Conservation (phyloP, 2,329 filamentous ascomycete genomes). For the Trichophyton rubrum region DNA sequence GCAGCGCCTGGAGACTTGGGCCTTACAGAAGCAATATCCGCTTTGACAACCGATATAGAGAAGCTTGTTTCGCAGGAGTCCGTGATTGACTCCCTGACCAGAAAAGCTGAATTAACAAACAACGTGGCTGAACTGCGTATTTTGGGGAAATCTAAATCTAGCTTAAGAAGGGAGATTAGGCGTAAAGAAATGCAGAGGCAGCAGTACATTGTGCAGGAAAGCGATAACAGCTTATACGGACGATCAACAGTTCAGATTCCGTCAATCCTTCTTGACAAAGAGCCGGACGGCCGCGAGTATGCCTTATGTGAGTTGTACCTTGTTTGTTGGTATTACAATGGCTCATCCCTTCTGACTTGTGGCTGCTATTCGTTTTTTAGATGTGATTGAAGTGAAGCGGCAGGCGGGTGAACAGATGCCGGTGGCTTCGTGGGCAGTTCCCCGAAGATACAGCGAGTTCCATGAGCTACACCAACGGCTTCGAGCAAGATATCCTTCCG, state of each 20-base stretch:
- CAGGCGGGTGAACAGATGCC: slow-evolving; percentile 92
- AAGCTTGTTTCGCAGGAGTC: slow-evolving; percentile 76
- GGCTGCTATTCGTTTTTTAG: slow-evolving; percentile 21
- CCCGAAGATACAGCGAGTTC: slow-evolving; percentile 92
- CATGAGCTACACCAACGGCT: slow-evolving; percentile 87
- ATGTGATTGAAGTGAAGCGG: slow-evolving; percentile 81
- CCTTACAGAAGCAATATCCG: slow-evolving; percentile 80
- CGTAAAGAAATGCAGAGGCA: slow-evolving; percentile 91
- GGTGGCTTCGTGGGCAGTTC: slow-evolving; percentile 85
- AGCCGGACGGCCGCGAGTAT: slow-evolving; percentile 86
- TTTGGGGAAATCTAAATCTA: slow-evolving; percentile 83
- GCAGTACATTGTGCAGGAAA: slow-evolving; percentile 95
- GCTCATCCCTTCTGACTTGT: not conserved
- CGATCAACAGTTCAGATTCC: slow-evolving; percentile 83
- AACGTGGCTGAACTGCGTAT: slow-evolving; percentile 90
- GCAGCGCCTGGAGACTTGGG: slow-evolving; percentile 90
- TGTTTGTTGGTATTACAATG: not conserved
- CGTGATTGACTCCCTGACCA: slow-evolving; percentile 78
- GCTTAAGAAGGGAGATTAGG: slow-evolving; percentile 79
- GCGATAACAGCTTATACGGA: slow-evolving; percentile 91
- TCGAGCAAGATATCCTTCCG: slow-evolving; percentile 70
- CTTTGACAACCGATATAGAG: slow-evolving; percentile 80
- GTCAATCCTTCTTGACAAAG: slow-evolving; percentile 79
- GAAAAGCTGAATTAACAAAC: slow-evolving; percentile 93
- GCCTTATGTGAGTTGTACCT: slow-evolving; percentile 54